Base-by-base conservation (phyloP, 352 stramenopile genomes). In the Phytopythium oedochilum region DNA sequence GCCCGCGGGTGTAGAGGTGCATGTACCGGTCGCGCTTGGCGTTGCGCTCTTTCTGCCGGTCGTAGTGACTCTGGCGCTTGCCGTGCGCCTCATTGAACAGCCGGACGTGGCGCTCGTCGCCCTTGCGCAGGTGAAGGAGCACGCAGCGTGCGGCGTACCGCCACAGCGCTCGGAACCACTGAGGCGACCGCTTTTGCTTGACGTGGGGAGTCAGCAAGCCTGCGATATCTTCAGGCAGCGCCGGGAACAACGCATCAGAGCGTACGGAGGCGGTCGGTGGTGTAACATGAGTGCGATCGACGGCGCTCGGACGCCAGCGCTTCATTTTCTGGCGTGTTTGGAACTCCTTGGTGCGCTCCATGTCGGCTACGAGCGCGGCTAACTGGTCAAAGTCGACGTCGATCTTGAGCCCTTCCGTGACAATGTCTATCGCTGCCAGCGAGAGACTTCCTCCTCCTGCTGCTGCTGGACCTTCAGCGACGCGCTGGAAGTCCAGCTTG, bases 101-200 rank as follows among this genome's bases (percentile, higher is more conserved):
- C 18, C 49, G 49, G 10, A 55, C 23, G 8, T 35, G 49, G 10
- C 35, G 49, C 5, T 26, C 40, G 44, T 53, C 52, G 29, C 49
- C 56, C 38, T 28, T 63, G 34, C 26, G 39, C 22, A 29, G 32
- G 22, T 55, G 38, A 23, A 52, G 28, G 6, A 88, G 47, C 12
- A 89, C 59, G 34, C 75, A 82, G 7, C 60, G 66, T 14, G 71
- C 70, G 25, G 82, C 79, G 34, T 84, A 92, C 26, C 65, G 68
- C 82, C 82, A 92, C 75, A 89, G 88, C 18, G 52, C 68, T 8
- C 76, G 70, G n/a, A 86, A 62, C 80, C 80, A 90, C 23, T 36
- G 36, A 7, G 62, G 64, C 29, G 68, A 69, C 31, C 70, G 71
- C 32, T 59, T 59, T 10, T 78, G 69, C 23, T 75, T 82, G 14